A percentile compares a stretch with the other conserved stretches of the same genome.
Evolutionary conservation across 2,329 filamentous ascomycete genomes (phyloP).

Genomic region (Talaromyces albobiverticillius): DNA sequence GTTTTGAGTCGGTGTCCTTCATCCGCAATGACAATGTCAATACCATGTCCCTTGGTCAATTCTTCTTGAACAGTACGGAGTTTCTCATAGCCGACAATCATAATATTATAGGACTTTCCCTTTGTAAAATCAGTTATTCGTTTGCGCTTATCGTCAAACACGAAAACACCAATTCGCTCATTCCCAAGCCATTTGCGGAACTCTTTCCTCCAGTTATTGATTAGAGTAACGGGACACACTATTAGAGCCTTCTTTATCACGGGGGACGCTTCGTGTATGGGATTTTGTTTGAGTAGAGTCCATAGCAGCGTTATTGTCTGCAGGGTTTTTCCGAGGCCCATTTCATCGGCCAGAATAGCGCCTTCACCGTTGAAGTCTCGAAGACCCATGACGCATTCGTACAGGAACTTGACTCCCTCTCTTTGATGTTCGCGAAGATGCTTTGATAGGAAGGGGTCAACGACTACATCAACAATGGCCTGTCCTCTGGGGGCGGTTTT

Average conservation of each 20-base stretch:
- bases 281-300: constrained; percentile 71
- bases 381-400: constrained; percentile 75
- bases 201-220: constrained; percentile 71
- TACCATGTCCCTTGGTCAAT: constrained; percentile 58
- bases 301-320: constrained; percentile 70
- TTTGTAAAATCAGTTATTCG: constrained; percentile 66
- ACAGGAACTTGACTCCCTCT: constrained; percentile 67
- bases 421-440: constrained; percentile 66
- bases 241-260: constrained; percentile 69
- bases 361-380: constrained; percentile 64
- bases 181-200: constrained; percentile 72
- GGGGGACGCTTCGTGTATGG: constrained; percentile 56
- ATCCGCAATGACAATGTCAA: constrained; percentile 70
- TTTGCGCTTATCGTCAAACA: constrained; percentile 59
- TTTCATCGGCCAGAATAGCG: constrained; percentile 71
- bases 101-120: constrained; percentile 65
- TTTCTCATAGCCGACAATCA: constrained; percentile 74
- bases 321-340: constrained; percentile 72
- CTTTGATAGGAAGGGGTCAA: constrained; percentile 64
- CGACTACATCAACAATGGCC: constrained; percentile 67
- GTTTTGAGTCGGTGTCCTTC: constrained; percentile 68
- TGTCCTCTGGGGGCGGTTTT: constrained; percentile 56
- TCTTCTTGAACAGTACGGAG: constrained; percentile 64
- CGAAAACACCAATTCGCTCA: constrained; percentile 66
- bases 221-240: constrained; percentile 69